Base-by-base conservation (phyloP, 1,284 basidiomycete species). In the Mrakiaceae sp. region DNA sequence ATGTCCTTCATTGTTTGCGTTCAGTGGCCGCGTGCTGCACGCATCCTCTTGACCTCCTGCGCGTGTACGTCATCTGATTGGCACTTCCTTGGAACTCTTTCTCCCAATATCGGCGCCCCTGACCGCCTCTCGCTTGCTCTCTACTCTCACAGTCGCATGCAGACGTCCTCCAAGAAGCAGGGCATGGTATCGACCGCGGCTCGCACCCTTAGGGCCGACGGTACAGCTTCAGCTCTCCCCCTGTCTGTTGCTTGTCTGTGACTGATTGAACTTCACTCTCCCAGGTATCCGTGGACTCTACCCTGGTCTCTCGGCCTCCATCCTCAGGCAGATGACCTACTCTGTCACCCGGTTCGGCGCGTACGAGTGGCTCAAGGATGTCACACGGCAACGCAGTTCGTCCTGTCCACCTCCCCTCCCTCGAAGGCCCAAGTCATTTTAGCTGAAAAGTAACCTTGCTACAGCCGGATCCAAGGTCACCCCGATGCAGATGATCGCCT, bases 21-120 rank as follows among this genome's bases (percentile, higher is more conserved):
- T 5, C 7, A 92, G 89, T 91, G 85, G 89, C 90, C 51, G 87
- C 89, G 61, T 86, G 83, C 70, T 87, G 83, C 72, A 92, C 89
- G 0, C 90, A 93, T 78, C 90, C 90, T 44, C 76, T 92, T 58
- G 90, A 93, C 75, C 79, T 91, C 64, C 86, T 87, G 66, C 88
- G 90, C 83, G 88, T 92, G 89, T 90, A 67, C 60, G 75, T 67
- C 4, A 14, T 48, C 9, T 0, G 43, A n/a, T 16, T 27, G 27
- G 27, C 27, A 14, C 14, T 27, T 11, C n/a, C 60, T 39, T 6
- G n/a, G 16, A 3, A 2, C 40, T 27, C 4, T 16, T 43, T 14
- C 49, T 40, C 46, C 39, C 40, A 49, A 48, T 40, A 39, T 27
- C 14, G 14, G 48, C 7, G 6, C 5, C 1, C 16, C 10, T 27